Conservation (phyloP, 306 rosid genomes). For the Vigna unguiculata region DNA sequence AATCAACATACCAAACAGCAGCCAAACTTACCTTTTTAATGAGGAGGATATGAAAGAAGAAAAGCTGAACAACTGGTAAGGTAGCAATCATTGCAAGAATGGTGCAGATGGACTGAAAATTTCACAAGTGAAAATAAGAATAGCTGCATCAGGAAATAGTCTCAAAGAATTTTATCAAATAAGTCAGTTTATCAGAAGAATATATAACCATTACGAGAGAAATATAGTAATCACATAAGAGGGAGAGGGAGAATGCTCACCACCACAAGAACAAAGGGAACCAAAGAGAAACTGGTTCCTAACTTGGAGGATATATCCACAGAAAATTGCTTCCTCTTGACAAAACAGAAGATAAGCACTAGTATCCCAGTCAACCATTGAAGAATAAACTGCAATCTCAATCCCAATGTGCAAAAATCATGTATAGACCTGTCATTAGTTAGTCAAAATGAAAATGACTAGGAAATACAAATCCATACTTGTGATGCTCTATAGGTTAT, state of each 20-base stretch:
- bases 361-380: conserved; percentile 90
- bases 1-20: conserved; percentile 1
- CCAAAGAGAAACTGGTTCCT: conserved; percentile 91
- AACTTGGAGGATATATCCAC: conserved; percentile 72
- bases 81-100: conserved; percentile 87
- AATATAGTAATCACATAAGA: background rate
- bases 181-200: background rate
- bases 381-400: conserved; percentile 95
- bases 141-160: conserved; percentile 14
- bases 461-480: conserved; percentile 61
- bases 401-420: conserved; percentile 69
- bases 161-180: conserved; percentile 6
- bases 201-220: background rate
- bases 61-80: conserved; percentile 82
- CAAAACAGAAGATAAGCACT: conserved; percentile 76
- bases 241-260: conserved; percentile 50
- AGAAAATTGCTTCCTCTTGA: conserved; percentile 75
- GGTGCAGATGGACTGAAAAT: conserved; percentile 69
- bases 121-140: conserved; percentile 5
- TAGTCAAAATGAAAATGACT: conserved; percentile 60
- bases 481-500: conserved; percentile 50
- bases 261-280: conserved; percentile 79
- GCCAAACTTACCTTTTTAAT: conserved; percentile 66
- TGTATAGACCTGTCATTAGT: conserved; percentile 65
- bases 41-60: conserved; percentile 90